A percentile compares a stretch with the other conserved stretches of the same genome.
phyloP scores from a whole-genome alignment of 192 early-diverging fungal genomes.

The Haplosporangium gracile region DNA sequence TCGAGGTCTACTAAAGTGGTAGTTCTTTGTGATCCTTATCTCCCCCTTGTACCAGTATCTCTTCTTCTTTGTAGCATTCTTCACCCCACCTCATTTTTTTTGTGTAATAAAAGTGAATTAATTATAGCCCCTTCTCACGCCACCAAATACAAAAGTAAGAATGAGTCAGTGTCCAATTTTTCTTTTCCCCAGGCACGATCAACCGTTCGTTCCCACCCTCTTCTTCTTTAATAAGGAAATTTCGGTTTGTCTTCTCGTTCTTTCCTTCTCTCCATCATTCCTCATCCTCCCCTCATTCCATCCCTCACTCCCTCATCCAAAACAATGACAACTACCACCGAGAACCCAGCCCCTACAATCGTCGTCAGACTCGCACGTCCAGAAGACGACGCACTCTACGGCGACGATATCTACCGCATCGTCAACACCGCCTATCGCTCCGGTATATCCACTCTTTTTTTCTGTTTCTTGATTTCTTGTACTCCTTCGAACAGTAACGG shows the following conservation, averaged over 20 bases:
- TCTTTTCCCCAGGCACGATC: too few species aligned
- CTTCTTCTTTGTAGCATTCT: neutral
- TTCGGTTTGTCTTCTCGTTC: too few species aligned
- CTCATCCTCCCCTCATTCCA: neutral
- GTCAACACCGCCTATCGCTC: constrained; percentile 31
- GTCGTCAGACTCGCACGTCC: neutral
- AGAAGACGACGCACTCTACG: constrained; percentile 9
- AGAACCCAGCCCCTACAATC: neutral
- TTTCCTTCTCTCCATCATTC: neutral
- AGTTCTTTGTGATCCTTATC: neutral
- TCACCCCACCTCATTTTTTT: neutral
- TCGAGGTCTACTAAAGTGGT: constrained; percentile 86
- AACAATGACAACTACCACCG: neutral
- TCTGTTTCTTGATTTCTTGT: neutral
- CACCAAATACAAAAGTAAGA: too few species aligned
- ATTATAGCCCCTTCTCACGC: too few species aligned
- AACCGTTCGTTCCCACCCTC: too few species aligned
- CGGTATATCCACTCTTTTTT: neutral
- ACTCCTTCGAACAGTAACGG: neutral
- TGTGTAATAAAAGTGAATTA: neutral
- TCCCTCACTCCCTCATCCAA: neutral
- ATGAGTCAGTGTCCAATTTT: too few species aligned
- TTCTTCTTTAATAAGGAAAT: too few species aligned
- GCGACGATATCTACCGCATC: constrained; percentile 23
- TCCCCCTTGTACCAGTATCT: neutral